Base-by-base conservation (phyloP, 768 basidiomycete species). In the Jaapia argillacea region DNA sequence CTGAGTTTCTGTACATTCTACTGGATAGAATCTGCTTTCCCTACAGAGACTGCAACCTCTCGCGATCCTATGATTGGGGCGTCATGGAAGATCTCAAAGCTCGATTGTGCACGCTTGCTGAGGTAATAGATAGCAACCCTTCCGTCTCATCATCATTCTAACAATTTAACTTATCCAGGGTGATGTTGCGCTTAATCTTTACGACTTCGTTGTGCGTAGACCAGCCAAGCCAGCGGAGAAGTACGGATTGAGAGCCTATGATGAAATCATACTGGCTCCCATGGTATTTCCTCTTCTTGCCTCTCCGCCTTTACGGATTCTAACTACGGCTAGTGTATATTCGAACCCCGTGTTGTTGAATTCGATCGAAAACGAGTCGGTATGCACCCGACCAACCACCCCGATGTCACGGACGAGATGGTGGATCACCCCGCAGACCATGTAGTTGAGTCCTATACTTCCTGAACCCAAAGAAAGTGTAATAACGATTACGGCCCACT, bases 221-320 rank as follows among this genome's bases (percentile, higher is more conserved):
- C 84, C 91, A 4, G 79, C 77, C 27, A 72, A 76, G 42, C 65
- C 79, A 12, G 83, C 92, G 0, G 76, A 85, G 58, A 96, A 96
- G 57, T 97, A 92, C 58, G 83, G 79, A 22, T 65, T 96, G 36
- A 79, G 91, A 22, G 84, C 88, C 2, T 98, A 96, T 56, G 94
- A 98, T 57, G 96, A 99, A 61, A 82, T 87, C 41, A 93, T 96
- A 46, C 67, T 97, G 24, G 91, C 93, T 1, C 89, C 94, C 2
- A 88, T 94, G 81, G 96, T 92, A 53, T 50, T 72, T 63, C 7
- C 36, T 18, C 13, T 44, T 14, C n/a, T n/a, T n/a, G 12, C 24
- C 25, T 16, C 40, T 21, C 20, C 22, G 7, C 42, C 27, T 16
- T 37, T 36, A 18, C 20, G 13, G n/a, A n/a, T 35, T 28, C 35